Evolutionary conservation across 768 basidiomycete genomes (phyloP).

Genomic region (Boletus barrowsii): DNA sequence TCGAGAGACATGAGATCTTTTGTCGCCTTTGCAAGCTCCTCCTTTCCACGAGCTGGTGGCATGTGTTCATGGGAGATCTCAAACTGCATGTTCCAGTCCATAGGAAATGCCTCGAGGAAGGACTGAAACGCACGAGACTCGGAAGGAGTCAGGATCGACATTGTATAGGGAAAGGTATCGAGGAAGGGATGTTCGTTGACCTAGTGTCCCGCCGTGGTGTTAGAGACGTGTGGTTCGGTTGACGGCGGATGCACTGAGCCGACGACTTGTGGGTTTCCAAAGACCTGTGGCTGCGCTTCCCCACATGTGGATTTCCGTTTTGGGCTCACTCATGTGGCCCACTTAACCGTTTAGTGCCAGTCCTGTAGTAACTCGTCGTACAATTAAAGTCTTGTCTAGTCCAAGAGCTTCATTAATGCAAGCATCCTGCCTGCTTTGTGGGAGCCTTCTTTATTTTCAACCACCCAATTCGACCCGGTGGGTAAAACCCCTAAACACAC

Average conservation of each 20-base stretch:
- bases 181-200: background rate
- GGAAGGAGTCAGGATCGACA: slow-evolving; percentile 63
- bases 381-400: background rate
- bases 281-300: slow-evolving; percentile 31
- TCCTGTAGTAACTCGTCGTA: background rate
- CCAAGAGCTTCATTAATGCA: too few relatives aligned
- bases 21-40: slow-evolving; percentile 73
- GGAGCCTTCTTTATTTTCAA: too few relatives aligned
- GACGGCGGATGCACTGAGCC: slow-evolving; percentile 16
- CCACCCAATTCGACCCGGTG: too few relatives aligned
- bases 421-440: too few relatives aligned
- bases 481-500: too few relatives aligned
- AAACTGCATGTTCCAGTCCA: slow-evolving; percentile 48
- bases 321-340: slow-evolving; percentile 19
- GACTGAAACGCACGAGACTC: slow-evolving; percentile 69
- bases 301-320: slow-evolving; percentile 23
- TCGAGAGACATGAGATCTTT: slow-evolving; percentile 82
- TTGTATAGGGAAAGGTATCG: slow-evolving; percentile 18
- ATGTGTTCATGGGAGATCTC: slow-evolving; percentile 42
- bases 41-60: slow-evolving; percentile 51
- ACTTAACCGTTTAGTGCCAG: background rate
- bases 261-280: slow-evolving; percentile 17
- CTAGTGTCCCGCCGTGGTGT: background rate
- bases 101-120: slow-evolving; percentile 52
- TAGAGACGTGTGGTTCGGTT: background rate